Base-by-base conservation (phyloP, 2,329 filamentous ascomycete genomes). In the Ceratocystis eucalypticola region DNA sequence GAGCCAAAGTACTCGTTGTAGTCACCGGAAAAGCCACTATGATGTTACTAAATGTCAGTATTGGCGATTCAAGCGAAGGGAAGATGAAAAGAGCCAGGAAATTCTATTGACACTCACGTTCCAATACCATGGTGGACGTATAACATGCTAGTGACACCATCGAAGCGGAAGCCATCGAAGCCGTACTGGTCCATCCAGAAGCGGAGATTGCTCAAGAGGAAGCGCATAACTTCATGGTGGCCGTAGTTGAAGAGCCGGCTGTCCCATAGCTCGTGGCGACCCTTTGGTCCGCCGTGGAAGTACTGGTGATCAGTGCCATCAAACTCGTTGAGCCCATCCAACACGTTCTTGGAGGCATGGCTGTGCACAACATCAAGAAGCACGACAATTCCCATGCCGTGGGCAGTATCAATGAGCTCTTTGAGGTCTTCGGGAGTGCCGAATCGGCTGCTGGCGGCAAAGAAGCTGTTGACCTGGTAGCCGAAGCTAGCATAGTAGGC, bases 131-230 rank as follows among this genome's bases (percentile, higher is more conserved):
- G 94, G 74, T 99, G 94, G 17, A 80, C 79, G 76, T 99, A 99
- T 67, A 99, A 86, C 91, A 99, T 99, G 77, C 92, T 96, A 1
- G 94, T 99, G 64, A 99, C 94, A 70, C 94, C 94, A 71, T 99
- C 94, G 72, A 99, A 99, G 53, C 94, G 85, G 82, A 97, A 99
- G 28, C 94, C 94, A 73, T 99, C 94, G 73, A 99, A 97, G 50
- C 85, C 80, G 73, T 96, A 99, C 77, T 96, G 92, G 66, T 97
- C 93, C 92, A 99, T 97, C 92, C 94, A 99, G 79, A 96, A 99
- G 28, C 93, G 84, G 67, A 99, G 78, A 74, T 99, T 99, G 75
- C 92, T 96, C 30, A 99, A 80, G 59, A 99, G 79, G 77, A 99
- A 99, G n/a, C 94, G 85, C 74, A 97, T 76, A 25, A 99, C 94